Conservation (phyloP, 306 rosid species). For the Vicia villosa region DNA sequence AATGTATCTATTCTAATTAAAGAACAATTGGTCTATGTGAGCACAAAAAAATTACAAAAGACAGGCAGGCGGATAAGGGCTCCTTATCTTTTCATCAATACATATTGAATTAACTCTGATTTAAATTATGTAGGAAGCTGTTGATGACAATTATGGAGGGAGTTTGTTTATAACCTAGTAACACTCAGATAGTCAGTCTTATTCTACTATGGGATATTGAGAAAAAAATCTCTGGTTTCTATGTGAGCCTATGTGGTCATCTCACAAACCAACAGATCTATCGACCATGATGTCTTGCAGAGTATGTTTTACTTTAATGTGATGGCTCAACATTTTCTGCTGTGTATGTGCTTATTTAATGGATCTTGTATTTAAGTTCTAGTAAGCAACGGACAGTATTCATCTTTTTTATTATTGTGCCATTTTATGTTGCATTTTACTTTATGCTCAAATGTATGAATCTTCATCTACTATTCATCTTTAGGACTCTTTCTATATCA, state of each 20-base stretch:
- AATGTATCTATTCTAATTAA: neutral
- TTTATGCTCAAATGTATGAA: constrained; percentile 26
- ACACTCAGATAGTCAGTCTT: constrained; percentile 20
- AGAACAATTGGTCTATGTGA: neutral
- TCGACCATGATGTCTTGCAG: constrained; percentile 30
- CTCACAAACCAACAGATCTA: constrained; percentile 7
- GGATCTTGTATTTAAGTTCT: constrained; percentile 31
- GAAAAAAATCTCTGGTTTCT: constrained; percentile 12
- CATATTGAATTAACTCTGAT: constrained; percentile 2
- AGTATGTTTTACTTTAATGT: constrained; percentile 33
- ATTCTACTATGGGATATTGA: constrained; percentile 23
- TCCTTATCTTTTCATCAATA: constrained; percentile 7
- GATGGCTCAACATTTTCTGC: constrained; percentile 14
- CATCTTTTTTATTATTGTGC: constrained; percentile 2
- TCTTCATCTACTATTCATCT: constrained; percentile 18
- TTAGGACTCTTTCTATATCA: neutral
- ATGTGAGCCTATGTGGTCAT: constrained; percentile 25
- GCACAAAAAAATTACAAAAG: neutral
- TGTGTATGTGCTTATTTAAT: constrained; percentile 27
- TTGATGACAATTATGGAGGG: constrained; percentile 81
- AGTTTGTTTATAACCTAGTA: constrained; percentile 56
- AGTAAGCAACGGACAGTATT: constrained; percentile 3
- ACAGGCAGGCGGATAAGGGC: neutral
- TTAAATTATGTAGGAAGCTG: constrained; percentile 57
- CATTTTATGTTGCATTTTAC: constrained; percentile 30